These are phyloP conservation scores for Candida labiduridarum DNA, from an alignment of 1,139 yeast genomes.

Conservation along the genomic window DNA sequence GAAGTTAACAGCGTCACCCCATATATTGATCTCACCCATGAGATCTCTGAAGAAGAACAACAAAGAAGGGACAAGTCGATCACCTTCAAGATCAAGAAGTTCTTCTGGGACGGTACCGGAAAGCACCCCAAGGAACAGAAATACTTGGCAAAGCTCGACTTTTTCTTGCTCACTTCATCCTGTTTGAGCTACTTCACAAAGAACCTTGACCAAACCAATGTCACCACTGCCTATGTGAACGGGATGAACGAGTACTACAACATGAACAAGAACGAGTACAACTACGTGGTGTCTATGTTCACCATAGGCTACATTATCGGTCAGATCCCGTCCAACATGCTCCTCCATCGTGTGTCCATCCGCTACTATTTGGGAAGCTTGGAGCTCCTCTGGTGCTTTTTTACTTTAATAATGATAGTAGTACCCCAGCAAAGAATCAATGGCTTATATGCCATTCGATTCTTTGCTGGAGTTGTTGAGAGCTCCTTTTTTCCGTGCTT, in stretches of 20 bases:
- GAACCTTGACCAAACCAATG: conserved; percentile 47
- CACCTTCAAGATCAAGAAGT: no score
- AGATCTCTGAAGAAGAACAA: conserved; percentile 34
- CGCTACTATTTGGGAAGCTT: conserved; percentile 55
- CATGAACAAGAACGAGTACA: conserved; percentile 56
- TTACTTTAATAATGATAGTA: conserved; percentile 54
- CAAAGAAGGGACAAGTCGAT: conserved; percentile 25
- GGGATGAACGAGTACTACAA: conserved; percentile 61
- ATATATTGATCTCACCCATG: conserved; percentile 32
- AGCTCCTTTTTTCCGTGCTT: conserved; percentile 63
- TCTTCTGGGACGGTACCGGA: no score
- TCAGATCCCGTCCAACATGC: conserved; percentile 58
- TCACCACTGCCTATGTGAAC: conserved; percentile 58
- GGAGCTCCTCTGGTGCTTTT: conserved; percentile 59
- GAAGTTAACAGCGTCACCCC: neutral
- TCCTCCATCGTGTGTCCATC: conserved; percentile 55
- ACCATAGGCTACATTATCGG: conserved; percentile 64
- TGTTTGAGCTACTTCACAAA: conserved; percentile 34
- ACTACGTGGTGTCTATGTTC: conserved; percentile 54
- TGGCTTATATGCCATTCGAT: conserved; percentile 58
- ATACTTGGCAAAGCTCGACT: no score
- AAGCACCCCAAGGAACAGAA: no score
- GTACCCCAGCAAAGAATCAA: conserved; percentile 38
- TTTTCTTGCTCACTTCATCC: conserved; percentile 21
- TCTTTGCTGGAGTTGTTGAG: conserved; percentile 60